Conservation (phyloP, 352 stramenopile species). For the Phytopythium mirpurense region DNA sequence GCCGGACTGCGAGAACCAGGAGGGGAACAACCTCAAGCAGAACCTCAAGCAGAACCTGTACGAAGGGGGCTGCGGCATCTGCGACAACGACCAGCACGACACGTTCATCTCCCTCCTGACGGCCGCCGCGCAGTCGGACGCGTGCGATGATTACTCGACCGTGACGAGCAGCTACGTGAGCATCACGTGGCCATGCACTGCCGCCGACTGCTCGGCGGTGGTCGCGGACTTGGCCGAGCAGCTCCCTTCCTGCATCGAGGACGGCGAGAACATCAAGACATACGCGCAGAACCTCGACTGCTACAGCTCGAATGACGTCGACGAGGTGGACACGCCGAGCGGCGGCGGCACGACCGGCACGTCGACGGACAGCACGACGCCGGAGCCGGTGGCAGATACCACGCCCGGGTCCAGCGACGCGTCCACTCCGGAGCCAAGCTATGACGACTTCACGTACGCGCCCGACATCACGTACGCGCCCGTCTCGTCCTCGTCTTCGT, state of each 20-base stretch:
- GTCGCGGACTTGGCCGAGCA: conserved; percentile 10
- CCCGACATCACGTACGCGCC: background rate
- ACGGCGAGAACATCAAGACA: conserved; percentile 5
- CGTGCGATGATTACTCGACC: conserved; percentile 11
- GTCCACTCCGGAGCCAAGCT: background rate
- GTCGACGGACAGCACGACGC: background rate
- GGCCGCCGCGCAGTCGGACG: conserved; percentile 7
- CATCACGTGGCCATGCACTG: conserved; percentile 17
- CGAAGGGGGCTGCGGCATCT: background rate
- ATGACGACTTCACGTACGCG: conserved; percentile 1
- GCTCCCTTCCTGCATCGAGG: conserved; percentile 16
- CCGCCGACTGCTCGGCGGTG: conserved; percentile 11
- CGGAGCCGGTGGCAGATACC: no score
- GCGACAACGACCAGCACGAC: background rate
- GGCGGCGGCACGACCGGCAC: background rate
- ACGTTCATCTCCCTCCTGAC: conserved; percentile 3
- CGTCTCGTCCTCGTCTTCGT: background rate
- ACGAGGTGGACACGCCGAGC: background rate
- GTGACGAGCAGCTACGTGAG: conserved; percentile 11
- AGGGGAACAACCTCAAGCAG: conserved; percentile 1
- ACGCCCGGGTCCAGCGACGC: background rate
- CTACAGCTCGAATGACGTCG: conserved; percentile 1
- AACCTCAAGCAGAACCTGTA: conserved; percentile 1
- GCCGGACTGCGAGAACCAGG: conserved; percentile 2
- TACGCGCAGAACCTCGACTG: conserved; percentile 2